These are phyloP conservation scores for Hydnum rufescens DNA, from an alignment of 768 basidiomycete genomes.

Conservation along the genomic window DNA sequence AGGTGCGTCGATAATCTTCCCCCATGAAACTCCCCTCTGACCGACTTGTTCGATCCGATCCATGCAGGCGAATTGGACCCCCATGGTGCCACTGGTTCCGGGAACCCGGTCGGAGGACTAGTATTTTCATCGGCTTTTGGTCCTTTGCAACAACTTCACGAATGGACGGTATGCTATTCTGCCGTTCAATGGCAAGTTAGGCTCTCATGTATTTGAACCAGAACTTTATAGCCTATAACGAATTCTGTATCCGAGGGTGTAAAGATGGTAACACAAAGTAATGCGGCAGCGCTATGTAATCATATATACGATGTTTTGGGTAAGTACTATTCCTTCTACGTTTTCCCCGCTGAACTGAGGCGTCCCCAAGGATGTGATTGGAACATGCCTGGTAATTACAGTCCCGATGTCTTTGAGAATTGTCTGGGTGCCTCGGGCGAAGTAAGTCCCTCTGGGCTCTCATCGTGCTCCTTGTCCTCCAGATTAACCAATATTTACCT, in stretches of 20 bases:
- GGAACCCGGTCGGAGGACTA: slow-evolving; percentile 22
- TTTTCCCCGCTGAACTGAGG: background rate
- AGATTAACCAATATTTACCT: background rate
- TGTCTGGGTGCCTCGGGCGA: slow-evolving; percentile 24
- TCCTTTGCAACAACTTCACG: slow-evolving; percentile 22
- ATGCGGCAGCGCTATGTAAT: slow-evolving; percentile 21
- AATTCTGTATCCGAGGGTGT: slow-evolving; percentile 28
- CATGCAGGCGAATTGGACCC: slow-evolving; percentile 36
- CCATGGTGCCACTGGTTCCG: slow-evolving; percentile 19
- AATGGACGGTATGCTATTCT: slow-evolving; percentile 22
- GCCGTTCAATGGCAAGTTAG: background rate
- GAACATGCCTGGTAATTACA: slow-evolving; percentile 21
- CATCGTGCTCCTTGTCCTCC: background rate
- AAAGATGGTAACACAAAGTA: slow-evolving; percentile 12
- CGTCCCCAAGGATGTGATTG: slow-evolving; percentile 11
- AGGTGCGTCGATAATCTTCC: slow-evolving; percentile 9
- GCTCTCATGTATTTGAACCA: background rate
- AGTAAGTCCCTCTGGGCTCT: background rate
- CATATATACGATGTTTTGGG: slow-evolving; percentile 25
- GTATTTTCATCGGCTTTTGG: slow-evolving; percentile 25
- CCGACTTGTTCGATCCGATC: too few relatives aligned
- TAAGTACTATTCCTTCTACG: slow-evolving; percentile 9
- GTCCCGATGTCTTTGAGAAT: slow-evolving; percentile 21
- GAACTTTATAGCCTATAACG: slow-evolving; percentile 23
- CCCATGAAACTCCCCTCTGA: too few relatives aligned